Percentiles rank a stretch among this genome's conserved stretches.
phyloP scores from a whole-genome alignment of 208 protist genomes.

The Leishmania amazonensis region DNA sequence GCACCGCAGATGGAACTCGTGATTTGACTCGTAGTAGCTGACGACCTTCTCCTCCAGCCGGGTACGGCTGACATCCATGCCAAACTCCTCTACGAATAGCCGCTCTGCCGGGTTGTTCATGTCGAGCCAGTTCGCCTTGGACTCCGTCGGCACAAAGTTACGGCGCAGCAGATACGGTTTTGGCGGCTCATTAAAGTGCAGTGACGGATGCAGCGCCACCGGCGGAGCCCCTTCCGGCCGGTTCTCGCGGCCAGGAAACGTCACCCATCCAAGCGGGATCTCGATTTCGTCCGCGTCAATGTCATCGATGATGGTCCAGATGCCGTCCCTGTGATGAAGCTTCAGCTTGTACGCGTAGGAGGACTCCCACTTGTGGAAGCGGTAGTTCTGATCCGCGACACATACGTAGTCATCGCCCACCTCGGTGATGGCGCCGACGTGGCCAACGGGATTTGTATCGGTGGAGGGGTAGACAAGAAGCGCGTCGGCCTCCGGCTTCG shows the following conservation, averaged over 20 bases:
- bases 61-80: conserved; percentile 71
- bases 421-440: conserved; percentile 85
- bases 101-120: conserved; percentile 72
- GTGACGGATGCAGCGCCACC: conserved; percentile 57
- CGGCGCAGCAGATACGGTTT: conserved; percentile 60
- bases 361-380: conserved; percentile 81
- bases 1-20: conserved; percentile 73
- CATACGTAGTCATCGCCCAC: conserved; percentile 85
- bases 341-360: conserved; percentile 60
- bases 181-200: conserved; percentile 51
- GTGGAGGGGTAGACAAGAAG: conserved; percentile 79
- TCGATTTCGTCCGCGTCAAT: conserved; percentile 48
- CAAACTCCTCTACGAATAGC: conserved; percentile 81
- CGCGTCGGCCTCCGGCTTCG: conserved; percentile 71
- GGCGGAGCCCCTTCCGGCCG: conserved; percentile 41
- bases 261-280: conserved; percentile 83
- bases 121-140: conserved; percentile 77
- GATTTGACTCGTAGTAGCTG: conserved; percentile 86
- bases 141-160: conserved; percentile 52
- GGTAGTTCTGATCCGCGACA: conserved; percentile 87
- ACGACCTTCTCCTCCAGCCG: conserved; percentile 55
- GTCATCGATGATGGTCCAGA: conserved; percentile 76
- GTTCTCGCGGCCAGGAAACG: conserved; percentile 75
- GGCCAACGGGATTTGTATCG: conserved; percentile 52
- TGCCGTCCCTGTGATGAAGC: conserved; percentile 50